Base-by-base conservation (phyloP, 768 basidiomycete genomes). In the Phaffia australis region DNA sequence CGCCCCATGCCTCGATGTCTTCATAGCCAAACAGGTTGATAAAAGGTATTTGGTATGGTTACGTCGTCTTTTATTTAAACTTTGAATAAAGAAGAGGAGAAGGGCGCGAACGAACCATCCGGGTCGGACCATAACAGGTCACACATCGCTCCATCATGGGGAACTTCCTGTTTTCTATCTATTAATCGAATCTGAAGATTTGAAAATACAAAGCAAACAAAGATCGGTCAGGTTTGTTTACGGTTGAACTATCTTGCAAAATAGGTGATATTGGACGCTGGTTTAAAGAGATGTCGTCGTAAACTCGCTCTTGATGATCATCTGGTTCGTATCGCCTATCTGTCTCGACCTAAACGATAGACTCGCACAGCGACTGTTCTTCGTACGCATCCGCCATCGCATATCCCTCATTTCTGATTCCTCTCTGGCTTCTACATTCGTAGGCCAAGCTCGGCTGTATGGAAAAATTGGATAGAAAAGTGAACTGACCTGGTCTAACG, bases 101-200 rank as follows among this genome's bases (percentile, higher is more conserved):
- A 52, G 51, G 42, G 56, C 57, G 46, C 71, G 21, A 47, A 74
- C 81, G 70, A 64, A 92, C 92, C 93, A 76, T 98, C 94, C 55
- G 94, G 94, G 80, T 98, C 94, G 67, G 93, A 95, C 94, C 94
- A 98, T n/a, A 98, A 80, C 1, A 98, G 80, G 78, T 98, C 94
- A 74, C 94, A 98, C 94, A 98, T 97, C 9, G 92, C 86, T 16
- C 94, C 94, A 74, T 98, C 94, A 76, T 98, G 94, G 30, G 94
- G 94, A 27, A 98, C 94, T 75, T 98, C 94, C 76, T 94, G 91
- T 76, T 93, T 92, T 46, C 94, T 79, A 79, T 97, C 93, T 72
- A 98, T 94, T 48, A 85, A 82, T 60, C 94, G 87, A 71, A 98
- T 97, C 92, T 81, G 71, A 49, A 55, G 52, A 32, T 56, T 42